Evolutionary conservation across 345 rosid genomes (phyloP), one percentile per base, ranked within the genome.

Genomic region (Alliaria petiolata): DNA sequence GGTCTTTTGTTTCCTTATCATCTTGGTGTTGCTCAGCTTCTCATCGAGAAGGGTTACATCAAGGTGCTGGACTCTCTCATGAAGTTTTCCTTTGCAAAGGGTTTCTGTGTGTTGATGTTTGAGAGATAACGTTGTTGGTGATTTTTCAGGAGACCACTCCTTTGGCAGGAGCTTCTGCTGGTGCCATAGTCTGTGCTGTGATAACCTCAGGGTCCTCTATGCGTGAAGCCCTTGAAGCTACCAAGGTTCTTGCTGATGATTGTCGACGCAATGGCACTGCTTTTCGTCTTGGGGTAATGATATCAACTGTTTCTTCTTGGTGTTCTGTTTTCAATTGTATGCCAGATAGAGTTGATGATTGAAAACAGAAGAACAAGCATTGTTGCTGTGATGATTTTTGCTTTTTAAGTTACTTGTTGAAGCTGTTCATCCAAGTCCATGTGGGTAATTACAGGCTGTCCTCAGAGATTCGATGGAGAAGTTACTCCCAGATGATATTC

Each of bases 1-100:
- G 97, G 98, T 4, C 88, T 91, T 73, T 73, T 93, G 90, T 89
- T 93, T 62, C 97, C 98, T 62, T 91, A 87, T 72, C 97, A 91
- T 81, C 96, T 91, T 47, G 97, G 98, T 0, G 97, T 84, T 67
- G 96, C 98, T 28, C 87, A 91, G 28, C 75, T 85, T 13, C 93
- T 93, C 33, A 89, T 93, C 40, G 90, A 93, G 73, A 91, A 84
- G 72, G 97, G 95, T 75, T 91, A 91, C 74, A 91, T 93, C 30
- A 91, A 86, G 96, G 98, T 90, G 30, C 31, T 28, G 5, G 2
- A n/a, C 25, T 22, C 25, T 22, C 25, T 22, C 25, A 22, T 22
- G 3, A 22, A 22, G 25, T 22, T 22, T 22, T 22, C 25, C 25
- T 22, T 22, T 22, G 25, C 25, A 22, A 22, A 22, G 25, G 25